phyloP scores from a whole-genome alignment of 2,329 filamentous ascomycete species.

The Ophiostoma fasciatum region DNA sequence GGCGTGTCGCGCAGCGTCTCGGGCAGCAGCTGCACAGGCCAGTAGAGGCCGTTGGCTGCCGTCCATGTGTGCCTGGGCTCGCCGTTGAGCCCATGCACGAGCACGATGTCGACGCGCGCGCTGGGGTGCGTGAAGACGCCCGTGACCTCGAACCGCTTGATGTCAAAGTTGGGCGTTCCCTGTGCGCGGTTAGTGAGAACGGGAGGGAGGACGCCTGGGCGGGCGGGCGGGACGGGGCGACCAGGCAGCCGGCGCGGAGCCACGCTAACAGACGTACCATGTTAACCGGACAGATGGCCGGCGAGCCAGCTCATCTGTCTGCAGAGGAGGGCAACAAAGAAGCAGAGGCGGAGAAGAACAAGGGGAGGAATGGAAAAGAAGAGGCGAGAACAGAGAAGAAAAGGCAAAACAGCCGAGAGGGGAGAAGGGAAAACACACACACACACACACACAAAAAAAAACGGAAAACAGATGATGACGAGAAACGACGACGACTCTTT shows the following conservation, averaged over 20 bases:
- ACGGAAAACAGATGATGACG: too few relatives aligned
- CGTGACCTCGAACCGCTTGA: slow-evolving; percentile 37
- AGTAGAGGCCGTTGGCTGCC: slow-evolving; percentile 43
- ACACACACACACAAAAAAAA: too few relatives aligned
- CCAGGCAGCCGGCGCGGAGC: too few relatives aligned
- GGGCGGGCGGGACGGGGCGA: too few relatives aligned
- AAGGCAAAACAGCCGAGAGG: background rate
- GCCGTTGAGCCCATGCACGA: slow-evolving; percentile 59
- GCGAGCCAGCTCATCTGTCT: too few relatives aligned
- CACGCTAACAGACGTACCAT: too few relatives aligned
- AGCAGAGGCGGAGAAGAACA: background rate
- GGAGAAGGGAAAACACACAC: background rate
- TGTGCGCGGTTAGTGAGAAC: background rate
- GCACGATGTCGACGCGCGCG: slow-evolving; percentile 48
- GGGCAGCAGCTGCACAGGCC: slow-evolving; percentile 55
- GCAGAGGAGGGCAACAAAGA: too few relatives aligned
- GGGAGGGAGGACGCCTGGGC: too few relatives aligned
- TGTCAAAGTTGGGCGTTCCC: slow-evolving; percentile 2
- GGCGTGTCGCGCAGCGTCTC: slow-evolving; percentile 37
- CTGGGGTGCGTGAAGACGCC: slow-evolving; percentile 44
- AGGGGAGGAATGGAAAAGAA: background rate
- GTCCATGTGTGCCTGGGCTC: slow-evolving; percentile 50
- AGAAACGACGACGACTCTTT: too few relatives aligned
- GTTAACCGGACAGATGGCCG: too few relatives aligned
- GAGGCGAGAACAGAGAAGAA: background rate